phyloP scores from a whole-genome alignment of 371 early-diverging fungal species.

The Smittium culicis region DNA sequence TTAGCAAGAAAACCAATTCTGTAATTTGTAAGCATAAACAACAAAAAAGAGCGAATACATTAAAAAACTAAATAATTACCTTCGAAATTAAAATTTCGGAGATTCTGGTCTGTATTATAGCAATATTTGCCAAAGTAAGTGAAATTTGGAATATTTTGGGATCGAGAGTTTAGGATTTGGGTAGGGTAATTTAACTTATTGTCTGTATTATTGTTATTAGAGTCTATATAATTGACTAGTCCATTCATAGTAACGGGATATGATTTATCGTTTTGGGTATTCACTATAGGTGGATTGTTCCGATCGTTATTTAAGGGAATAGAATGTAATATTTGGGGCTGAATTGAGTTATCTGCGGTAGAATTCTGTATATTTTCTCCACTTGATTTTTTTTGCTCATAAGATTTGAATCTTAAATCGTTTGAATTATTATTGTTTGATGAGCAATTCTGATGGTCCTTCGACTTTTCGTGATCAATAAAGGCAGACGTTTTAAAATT shows the following conservation, averaged over 20 bases:
- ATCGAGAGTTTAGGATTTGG: no score
- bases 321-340: no score
- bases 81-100: no score
- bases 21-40: no score
- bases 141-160: no score
- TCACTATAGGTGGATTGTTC: no score
- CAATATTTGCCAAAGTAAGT: no score
- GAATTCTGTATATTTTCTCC: background rate
- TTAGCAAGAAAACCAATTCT: background rate
- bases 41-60: no score
- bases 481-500: background rate
- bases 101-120: no score
- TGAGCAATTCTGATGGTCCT: background rate
- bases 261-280: background rate
- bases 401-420: background rate
- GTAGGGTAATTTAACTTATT: no score
- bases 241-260: background rate
- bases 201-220: background rate
- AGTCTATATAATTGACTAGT: background rate
- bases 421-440: background rate
- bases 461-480: background rate
- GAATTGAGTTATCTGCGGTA: background rate
- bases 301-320: no score
- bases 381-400: background rate
- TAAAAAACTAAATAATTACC: no score